These are phyloP conservation scores for Xylaria sp. DNA, from an alignment of 2,329 filamentous ascomycete genomes.

Conservation along the genomic window DNA sequence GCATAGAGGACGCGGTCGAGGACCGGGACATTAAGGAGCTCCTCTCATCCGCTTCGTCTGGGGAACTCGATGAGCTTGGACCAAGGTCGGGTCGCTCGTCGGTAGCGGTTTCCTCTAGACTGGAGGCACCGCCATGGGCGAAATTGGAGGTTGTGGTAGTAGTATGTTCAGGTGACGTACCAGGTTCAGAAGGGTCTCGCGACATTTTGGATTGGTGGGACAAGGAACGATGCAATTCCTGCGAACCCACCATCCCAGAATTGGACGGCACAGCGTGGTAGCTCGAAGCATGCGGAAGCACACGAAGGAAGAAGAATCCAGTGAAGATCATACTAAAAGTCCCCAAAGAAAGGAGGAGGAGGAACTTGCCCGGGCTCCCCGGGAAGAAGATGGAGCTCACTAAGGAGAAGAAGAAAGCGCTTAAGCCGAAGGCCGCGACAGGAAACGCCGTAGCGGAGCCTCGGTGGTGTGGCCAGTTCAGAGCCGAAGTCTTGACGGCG, in stretches of 20 bases:
- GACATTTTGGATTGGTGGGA: slow-evolving; percentile 56
- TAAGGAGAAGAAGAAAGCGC: slow-evolving; percentile 94
- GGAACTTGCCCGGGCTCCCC: slow-evolving; percentile 82
- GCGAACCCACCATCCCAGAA: slow-evolving; percentile 51
- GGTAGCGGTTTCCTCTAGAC: slow-evolving; percentile 38
- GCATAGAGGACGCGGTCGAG: slow-evolving; percentile 60
- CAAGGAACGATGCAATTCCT: slow-evolving; percentile 55
- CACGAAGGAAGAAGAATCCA: slow-evolving; percentile 85
- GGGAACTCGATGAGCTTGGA: slow-evolving; percentile 39
- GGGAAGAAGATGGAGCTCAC: slow-evolving; percentile 81
- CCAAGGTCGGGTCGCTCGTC: slow-evolving; percentile 34
- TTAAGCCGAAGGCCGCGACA: slow-evolving; percentile 90
- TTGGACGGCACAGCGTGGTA: slow-evolving; percentile 68
- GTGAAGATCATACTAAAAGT: slow-evolving; percentile 79
- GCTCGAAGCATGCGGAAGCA: slow-evolving; percentile 65
- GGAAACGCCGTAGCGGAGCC: slow-evolving; percentile 96
- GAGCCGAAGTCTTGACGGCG: slow-evolving; percentile 84
- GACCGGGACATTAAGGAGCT: slow-evolving; percentile 81
- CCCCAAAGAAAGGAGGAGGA: slow-evolving; percentile 81
- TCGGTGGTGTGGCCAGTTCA: slow-evolving; percentile 91
- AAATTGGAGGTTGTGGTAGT: slow-evolving; percentile 50
- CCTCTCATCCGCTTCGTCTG: slow-evolving; percentile 72
- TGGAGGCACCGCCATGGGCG: slow-evolving; percentile 44
- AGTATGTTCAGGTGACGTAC: slow-evolving; percentile 64
- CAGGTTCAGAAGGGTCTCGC: slow-evolving; percentile 65